These are phyloP conservation scores for Asterochloris erici DNA, from an alignment of 139 green algal species.

Conservation along the genomic window DNA sequence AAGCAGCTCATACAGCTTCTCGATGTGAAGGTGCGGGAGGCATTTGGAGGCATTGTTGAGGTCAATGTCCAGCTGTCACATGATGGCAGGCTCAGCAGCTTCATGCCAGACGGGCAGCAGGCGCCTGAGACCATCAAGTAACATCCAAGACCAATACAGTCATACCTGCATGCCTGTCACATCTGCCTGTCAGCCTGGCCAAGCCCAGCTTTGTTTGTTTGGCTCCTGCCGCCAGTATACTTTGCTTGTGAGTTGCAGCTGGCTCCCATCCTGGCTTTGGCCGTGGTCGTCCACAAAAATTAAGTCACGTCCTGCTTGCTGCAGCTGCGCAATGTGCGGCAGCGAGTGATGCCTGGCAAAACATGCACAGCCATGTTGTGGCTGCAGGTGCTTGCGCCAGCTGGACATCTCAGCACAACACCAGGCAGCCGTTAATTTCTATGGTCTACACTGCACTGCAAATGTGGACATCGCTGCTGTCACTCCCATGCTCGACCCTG, in stretches of 20 bases:
- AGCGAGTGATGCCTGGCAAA: neutral
- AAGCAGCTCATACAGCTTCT: too few relatives aligned
- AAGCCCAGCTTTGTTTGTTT: neutral
- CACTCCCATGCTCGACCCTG: neutral
- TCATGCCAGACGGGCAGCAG: neutral
- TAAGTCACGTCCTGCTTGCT: neutral
- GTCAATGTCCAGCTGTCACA: conserved; percentile 29
- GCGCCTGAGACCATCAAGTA: neutral
- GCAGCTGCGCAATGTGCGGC: neutral
- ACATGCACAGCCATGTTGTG: neutral
- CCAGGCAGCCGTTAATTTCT: conserved; percentile 25
- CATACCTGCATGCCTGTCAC: neutral
- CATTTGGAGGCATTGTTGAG: conserved; percentile 19
- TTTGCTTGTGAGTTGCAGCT: neutral
- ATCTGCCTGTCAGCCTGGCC: too few relatives aligned
- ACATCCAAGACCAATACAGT: neutral
- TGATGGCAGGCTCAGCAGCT: conserved; percentile 18
- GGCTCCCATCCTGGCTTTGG: neutral
- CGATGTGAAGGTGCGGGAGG: conserved; percentile 17
- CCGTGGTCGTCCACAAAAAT: neutral
- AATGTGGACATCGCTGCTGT: conserved; percentile 20
- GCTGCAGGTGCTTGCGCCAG: conserved; percentile 34
- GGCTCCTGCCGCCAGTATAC: too few relatives aligned
- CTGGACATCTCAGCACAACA: conserved; percentile 20
- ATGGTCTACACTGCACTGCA: conserved; percentile 31